A percentile compares a stretch with the other conserved stretches of the same genome.
phyloP scores from a whole-genome alignment of 352 stramenopile species.

The Pythium insidiosum region DNA sequence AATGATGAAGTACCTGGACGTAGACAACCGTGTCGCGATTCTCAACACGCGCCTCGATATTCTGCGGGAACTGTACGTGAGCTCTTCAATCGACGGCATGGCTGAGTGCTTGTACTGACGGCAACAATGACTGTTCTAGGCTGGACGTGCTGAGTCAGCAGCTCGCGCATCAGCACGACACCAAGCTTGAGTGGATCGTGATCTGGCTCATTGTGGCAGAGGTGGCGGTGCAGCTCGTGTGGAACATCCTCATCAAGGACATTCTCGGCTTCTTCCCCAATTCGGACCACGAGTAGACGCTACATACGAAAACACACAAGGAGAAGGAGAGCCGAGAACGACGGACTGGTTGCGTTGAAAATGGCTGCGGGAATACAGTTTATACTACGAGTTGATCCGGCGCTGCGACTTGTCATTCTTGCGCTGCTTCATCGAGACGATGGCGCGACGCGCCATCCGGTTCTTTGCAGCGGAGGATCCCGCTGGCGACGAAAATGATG shows the following conservation, averaged over 20 bases:
- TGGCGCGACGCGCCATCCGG: slow-evolving; percentile 14
- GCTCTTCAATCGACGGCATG: too few species aligned
- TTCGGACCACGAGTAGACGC: slow-evolving; percentile 24
- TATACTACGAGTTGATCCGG: slow-evolving; percentile 16
- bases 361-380: too few species aligned
- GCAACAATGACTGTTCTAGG: too few species aligned
- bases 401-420: slow-evolving; percentile 32
- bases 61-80: slow-evolving; percentile 83
- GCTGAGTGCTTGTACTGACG: too few species aligned
- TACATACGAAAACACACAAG: neutral
- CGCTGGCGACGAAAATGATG: too few species aligned
- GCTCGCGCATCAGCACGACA: slow-evolving; percentile 84
- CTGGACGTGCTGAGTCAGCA: slow-evolving; percentile 90
- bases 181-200: slow-evolving; percentile 91
- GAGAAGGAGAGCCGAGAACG: too few species aligned
- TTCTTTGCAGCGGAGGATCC: too few species aligned
- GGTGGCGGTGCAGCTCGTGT: slow-evolving; percentile 83
- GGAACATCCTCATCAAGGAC: slow-evolving; percentile 87
- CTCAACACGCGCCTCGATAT: slow-evolving; percentile 93
- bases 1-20: slow-evolving; percentile 90
- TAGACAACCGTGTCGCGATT: slow-evolving; percentile 88
- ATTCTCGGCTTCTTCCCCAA: slow-evolving; percentile 81
- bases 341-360: too few species aligned
- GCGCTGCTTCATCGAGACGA: slow-evolving; percentile 13
- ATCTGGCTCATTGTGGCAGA: slow-evolving; percentile 92